Percentiles rank a stretch among this genome's conserved stretches.
Conservation (phyloP, 495 filamentous ascomycete genomes). For the Xylaria nigripes region DNA sequence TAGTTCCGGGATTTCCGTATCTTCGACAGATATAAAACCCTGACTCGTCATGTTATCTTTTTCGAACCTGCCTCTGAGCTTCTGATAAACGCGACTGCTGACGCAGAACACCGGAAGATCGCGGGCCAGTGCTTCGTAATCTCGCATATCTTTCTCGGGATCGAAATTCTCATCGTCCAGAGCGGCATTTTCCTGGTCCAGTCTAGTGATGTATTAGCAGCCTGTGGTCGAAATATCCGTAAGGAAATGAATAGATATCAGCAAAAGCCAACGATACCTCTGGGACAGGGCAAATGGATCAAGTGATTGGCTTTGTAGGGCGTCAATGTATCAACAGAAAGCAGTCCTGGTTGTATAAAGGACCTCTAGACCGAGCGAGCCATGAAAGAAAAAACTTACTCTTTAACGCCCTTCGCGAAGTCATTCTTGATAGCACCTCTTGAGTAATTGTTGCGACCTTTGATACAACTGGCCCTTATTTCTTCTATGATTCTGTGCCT, state of each 20-base stretch:
- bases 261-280: no score
- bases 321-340: background rate
- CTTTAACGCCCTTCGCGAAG: slow-evolving; percentile 51
- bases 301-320: background rate
- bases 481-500: slow-evolving; percentile 13
- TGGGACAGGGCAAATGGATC: no score
- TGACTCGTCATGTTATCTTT: slow-evolving; percentile 32
- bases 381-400: slow-evolving; percentile 20
- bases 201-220: slow-evolving; percentile 17
- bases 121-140: slow-evolving; percentile 52
- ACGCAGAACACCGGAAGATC: slow-evolving; percentile 58
- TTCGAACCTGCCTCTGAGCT: slow-evolving; percentile 46
- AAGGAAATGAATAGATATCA: background rate
- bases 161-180: slow-evolving; percentile 26
- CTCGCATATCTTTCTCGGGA: slow-evolving; percentile 43
- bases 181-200: slow-evolving; percentile 27
- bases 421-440: slow-evolving; percentile 50
- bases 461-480: slow-evolving; percentile 45
- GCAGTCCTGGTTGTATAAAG: background rate
- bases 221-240: background rate
- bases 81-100: slow-evolving; percentile 53
- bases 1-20: slow-evolving; percentile 51
- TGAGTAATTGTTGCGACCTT: slow-evolving; percentile 51
- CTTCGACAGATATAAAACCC: slow-evolving; percentile 24
- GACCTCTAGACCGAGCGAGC: background rate